Evolutionary conservation across 495 filamentous ascomycete species (phyloP), one percentile per base, ranked within the genome.

Genomic region (Penicillium egyptiacum): DNA sequence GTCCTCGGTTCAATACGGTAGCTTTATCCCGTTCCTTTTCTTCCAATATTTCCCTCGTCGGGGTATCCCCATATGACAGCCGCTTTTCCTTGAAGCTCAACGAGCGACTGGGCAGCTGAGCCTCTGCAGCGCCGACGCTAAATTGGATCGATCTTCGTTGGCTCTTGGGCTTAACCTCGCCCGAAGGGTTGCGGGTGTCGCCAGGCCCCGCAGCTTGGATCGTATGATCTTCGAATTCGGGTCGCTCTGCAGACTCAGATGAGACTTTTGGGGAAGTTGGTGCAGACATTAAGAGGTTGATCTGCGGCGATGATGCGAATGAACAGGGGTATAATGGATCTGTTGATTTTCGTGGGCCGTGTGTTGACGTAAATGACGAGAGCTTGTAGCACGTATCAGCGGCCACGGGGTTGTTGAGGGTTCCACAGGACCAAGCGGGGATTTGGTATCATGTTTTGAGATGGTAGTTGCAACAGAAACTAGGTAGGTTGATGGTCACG

Each of bases 181-280:
- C 61, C 16, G 69, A 63, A 35, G 65, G 58, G 51, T 37, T 67
- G 42, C 61, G 63, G 28, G 51, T 57, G 51, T 65, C 64, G 28
- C 56, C 59, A 10, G 62, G 53, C 19, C 46, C 62, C 31, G 62
- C 61, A 0, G 55, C 22, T 30, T 46, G 26, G 17, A 56, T 57
- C 9, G 50, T 56, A 41, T 58, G 67, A 25, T 67, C 63, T 25
- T 72, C 37, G 70, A 74, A 76, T 14, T 69, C 71, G 2, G 72
- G 73, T 50, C 78, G 80, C 58, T 80, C 71, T 5, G 83, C 84
- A 20, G 83, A 82, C 60, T 80, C 85, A 31, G 79, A 75, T 9
- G 76, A 75, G 16, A 68, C 67, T 47, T 65, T 68, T 12, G 71
- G 68, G 1, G 72, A 70, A n/a, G 58, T 37, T 6, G 68, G 65